Conservation (phyloP, 2,329 filamentous ascomycete species). For the Mycosphaerella arachidis region DNA sequence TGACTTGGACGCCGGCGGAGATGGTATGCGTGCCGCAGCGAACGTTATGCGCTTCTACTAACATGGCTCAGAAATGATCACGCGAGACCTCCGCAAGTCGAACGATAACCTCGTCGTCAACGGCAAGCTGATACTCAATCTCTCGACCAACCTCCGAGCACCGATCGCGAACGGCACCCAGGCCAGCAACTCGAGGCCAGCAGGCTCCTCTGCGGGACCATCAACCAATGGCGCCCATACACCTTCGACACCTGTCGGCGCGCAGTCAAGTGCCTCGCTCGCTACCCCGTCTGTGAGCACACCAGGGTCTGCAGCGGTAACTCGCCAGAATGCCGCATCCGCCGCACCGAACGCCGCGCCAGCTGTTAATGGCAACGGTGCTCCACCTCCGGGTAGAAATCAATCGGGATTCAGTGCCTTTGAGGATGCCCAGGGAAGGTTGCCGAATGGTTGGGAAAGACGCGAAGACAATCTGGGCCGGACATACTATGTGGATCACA, state of each 20-base stretch:
- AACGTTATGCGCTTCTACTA: constrained; percentile 9
- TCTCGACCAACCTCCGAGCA: constrained; percentile 80
- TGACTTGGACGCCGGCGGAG: constrained; percentile 80
- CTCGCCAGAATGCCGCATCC: constrained; percentile 25
- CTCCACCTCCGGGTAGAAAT: constrained; percentile 28
- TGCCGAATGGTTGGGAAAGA: constrained; percentile 93
- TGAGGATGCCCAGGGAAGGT: constrained; percentile 87
- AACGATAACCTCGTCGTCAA: constrained; percentile 97
- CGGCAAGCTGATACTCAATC: constrained; percentile 92
- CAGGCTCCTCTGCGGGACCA: constrained; percentile 33
- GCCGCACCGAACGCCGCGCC: constrained; percentile 18
- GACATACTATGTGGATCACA: constrained; percentile 98
- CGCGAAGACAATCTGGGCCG: constrained; percentile 90
- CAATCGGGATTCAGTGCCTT: constrained; percentile 74
- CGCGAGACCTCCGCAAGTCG: constrained; percentile 92
- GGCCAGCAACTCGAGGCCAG: constrained; percentile 36
- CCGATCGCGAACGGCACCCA: constrained; percentile 56
- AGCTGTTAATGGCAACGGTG: constrained; percentile 26
- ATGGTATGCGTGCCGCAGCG: constrained; percentile 59
- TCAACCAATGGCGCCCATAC: constrained; percentile 37
- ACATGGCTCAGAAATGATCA: constrained; percentile 75
- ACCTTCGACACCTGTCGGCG: constrained; percentile 38
- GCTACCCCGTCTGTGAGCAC: constrained; percentile 26
- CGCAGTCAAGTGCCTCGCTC: constrained; percentile 35
- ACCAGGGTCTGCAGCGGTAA: constrained; percentile 21